Evolutionary conservation across 2,329 filamentous ascomycete genomes (phyloP), one percentile per base, ranked within the genome.

Genomic region (Clarireedia paspali): DNA sequence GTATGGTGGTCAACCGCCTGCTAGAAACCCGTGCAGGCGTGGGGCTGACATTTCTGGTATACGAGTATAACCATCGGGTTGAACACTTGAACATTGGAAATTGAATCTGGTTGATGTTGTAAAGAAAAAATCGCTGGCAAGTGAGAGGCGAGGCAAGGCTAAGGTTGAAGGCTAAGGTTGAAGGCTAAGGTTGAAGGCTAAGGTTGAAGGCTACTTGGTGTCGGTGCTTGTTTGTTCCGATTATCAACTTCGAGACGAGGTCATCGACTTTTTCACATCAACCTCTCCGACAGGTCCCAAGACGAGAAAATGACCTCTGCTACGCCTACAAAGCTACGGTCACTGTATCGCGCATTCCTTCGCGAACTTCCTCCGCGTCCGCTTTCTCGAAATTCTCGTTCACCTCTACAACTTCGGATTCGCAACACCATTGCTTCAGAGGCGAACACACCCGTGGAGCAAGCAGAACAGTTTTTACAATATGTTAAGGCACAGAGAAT

Each of bases 401-500:
- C 89, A 0, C 81, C 84, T 2, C 74, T 95, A 14, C 87, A 92
- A 72, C 70, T 76, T 55, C 83, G 82, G 52, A 80, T 95, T 62
- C 88, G 87, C 67, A 70, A 76, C 40, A 77, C 79, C 62, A 85
- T 94, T 71, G 67, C 76, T 57, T 64, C 64, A 20, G 61, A 64
- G 50, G 67, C 55, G 54, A 66, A 66, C 59, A 69, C 65, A 34
- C 59, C 67, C 45, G 58, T 64, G 23, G 62, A 77, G 50, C 75
- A 89, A 63, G 86, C 83, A n/a, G 83, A 89, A 61, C 90, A 97
- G 71, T 83, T 90, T 63, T 73, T 91, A 26, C 80, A 83, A 56
- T 97, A 96, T 70, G 78, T 94, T 20, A 82, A 83, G 64, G 86
- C 91, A n/a, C 94, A 99, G 75, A 79, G 91, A 52, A 82, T 82